Percentiles rank a stretch among this genome's conserved stretches.
Conservation (phyloP, 192 early-diverging fungal species). For the Coemansia sp. region DNA sequence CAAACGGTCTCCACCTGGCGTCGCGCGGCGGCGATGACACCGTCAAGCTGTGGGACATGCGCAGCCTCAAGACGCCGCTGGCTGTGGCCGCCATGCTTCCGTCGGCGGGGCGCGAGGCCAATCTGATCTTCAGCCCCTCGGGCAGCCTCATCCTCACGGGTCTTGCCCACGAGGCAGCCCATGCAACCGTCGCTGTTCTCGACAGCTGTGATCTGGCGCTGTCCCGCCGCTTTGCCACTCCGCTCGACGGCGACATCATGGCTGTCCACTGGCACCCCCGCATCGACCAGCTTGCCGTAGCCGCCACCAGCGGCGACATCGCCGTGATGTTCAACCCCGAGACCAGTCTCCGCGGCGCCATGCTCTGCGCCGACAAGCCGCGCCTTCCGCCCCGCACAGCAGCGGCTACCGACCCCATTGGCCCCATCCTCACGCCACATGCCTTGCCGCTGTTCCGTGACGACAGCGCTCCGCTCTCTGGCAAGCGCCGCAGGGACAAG, state of each 20-base stretch:
- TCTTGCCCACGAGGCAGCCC: constrained; percentile 1
- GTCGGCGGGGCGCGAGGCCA: constrained; percentile 70
- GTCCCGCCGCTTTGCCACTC: background rate
- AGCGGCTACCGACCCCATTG: too few relatives aligned
- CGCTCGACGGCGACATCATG: constrained; percentile 57
- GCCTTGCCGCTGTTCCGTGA: constrained; percentile 86
- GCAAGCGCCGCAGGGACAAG: constrained; percentile 75
- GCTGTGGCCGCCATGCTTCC: constrained; percentile 56
- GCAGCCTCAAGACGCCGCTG: constrained; percentile 59
- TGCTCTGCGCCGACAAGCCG: constrained; percentile 63
- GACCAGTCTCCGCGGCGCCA: constrained; percentile 68
- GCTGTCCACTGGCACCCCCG: constrained; percentile 80
- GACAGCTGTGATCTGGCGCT: constrained; percentile 3
- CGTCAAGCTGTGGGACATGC: constrained; percentile 93
- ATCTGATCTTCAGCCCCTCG: constrained; percentile 82
- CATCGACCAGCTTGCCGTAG: constrained; percentile 85
- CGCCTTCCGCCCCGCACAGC: background rate
- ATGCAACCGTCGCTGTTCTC: constrained; percentile 18
- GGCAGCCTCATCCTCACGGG: constrained; percentile 79
- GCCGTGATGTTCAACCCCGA: constrained; percentile 76
- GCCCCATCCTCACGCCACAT: constrained; percentile 85
- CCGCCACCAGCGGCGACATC: constrained; percentile 73
- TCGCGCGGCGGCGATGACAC: constrained; percentile 82
- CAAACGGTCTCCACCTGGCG: constrained; percentile 64
- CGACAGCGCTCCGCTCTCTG: constrained; percentile 57